A percentile compares a stretch with the other conserved stretches of the same genome.
Evolutionary conservation across 1,284 basidiomycete species (phyloP).

Genomic region (Ceratobasidium sp.): DNA sequence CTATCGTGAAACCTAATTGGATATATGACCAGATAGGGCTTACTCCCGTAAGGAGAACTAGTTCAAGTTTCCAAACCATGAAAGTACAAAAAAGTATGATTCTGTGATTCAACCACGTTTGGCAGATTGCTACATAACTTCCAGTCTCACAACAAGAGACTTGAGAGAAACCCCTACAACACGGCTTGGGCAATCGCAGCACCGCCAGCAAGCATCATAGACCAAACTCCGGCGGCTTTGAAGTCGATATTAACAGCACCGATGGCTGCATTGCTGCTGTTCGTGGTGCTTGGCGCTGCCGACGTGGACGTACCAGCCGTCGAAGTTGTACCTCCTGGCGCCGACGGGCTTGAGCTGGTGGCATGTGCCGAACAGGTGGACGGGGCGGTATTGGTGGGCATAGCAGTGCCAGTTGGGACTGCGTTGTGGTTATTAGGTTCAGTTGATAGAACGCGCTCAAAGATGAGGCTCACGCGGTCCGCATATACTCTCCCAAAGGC

Average conservation of each 20-base stretch:
- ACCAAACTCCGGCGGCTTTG: background rate
- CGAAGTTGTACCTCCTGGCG: background rate
- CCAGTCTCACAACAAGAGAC: background rate
- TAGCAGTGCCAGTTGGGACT: background rate
- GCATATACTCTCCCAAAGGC: constrained; percentile 2
- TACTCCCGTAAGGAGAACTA: no score
- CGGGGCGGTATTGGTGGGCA: background rate
- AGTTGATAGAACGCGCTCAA: background rate
- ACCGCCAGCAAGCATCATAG: background rate
- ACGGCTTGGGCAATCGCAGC: background rate
- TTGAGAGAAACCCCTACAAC: background rate
- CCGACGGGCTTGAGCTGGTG: background rate
- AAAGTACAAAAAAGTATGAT: no score
- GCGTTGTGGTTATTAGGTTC: no score
- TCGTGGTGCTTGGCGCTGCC: background rate
- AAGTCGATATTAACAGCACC: background rate
- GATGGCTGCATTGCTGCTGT: background rate
- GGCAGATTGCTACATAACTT: background rate
- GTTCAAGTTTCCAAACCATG: no score
- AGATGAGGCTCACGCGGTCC: background rate
- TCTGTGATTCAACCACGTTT: no score
- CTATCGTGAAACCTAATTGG: no score
- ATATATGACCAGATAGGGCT: no score
- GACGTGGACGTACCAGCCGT: background rate
- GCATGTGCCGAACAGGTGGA: background rate